A percentile compares a stretch with the other conserved stretches of the same genome.
Evolutionary conservation across 2,329 filamentous ascomycete genomes (phyloP).

Genomic region (Didymella lethalis): DNA sequence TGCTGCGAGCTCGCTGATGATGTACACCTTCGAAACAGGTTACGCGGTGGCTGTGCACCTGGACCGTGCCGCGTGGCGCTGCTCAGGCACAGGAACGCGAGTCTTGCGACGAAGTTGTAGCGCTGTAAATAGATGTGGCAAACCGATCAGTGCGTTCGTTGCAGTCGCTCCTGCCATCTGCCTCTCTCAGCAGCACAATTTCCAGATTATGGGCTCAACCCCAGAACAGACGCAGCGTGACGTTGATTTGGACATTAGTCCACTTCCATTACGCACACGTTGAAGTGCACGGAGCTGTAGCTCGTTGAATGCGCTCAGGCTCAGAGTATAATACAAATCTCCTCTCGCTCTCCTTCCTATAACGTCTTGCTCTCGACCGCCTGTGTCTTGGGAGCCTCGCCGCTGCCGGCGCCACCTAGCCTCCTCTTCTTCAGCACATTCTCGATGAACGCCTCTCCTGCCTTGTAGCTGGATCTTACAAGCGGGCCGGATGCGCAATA

Average conservation of each 20-base stretch:
- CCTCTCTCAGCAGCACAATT: neutral
- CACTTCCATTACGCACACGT: slow-evolving; percentile 19
- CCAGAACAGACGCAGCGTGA: neutral
- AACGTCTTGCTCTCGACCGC: slow-evolving; percentile 11
- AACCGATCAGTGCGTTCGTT: neutral
- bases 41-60: slow-evolving; percentile 32
- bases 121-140: neutral
- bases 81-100: slow-evolving; percentile 28
- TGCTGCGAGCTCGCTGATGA: slow-evolving; percentile 17
- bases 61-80: slow-evolving; percentile 32
- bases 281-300: slow-evolving; percentile 21
- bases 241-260: neutral
- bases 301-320: slow-evolving; percentile 18
- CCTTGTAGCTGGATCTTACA: slow-evolving; percentile 95
- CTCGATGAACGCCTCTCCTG: slow-evolving; percentile 97
- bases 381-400: neutral
- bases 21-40: slow-evolving; percentile 30
- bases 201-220: neutral
- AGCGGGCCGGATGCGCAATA: slow-evolving; percentile 95
- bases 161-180: neutral
- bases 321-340: slow-evolving; percentile 14
- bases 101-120: slow-evolving; percentile 1
- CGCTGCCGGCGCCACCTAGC: slow-evolving; percentile 23
- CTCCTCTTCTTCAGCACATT: slow-evolving; percentile 84
- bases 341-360: neutral